Conservation (phyloP, 306 rosid species). For the Fagus sylvatica region DNA sequence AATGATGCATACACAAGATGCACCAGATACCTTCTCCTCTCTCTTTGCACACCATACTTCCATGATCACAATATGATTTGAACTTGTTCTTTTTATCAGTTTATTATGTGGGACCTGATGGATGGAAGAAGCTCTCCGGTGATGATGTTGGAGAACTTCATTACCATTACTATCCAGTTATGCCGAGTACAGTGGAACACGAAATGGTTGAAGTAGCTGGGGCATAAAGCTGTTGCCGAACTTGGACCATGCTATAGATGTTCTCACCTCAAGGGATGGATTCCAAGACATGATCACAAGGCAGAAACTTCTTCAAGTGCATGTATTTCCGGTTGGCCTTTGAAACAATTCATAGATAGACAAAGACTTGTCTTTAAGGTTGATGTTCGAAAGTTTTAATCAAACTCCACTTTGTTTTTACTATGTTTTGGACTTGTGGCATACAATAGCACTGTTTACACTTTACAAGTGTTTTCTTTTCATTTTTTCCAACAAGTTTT, state of each 20-base stretch:
- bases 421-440: background rate
- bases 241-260: slow-evolving; percentile 14
- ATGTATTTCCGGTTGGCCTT: background rate
- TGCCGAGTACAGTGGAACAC: slow-evolving; percentile 50
- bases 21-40: no score
- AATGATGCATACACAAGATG: no score
- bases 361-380: slow-evolving; percentile 6
- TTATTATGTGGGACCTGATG: slow-evolving; percentile 76
- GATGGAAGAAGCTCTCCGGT: slow-evolving; percentile 91
- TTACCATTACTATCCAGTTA: no score
- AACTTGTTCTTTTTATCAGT: slow-evolving; percentile 39
- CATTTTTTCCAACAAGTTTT: no score
- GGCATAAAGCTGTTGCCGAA: slow-evolving; percentile 35
- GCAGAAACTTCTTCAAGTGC: background rate
- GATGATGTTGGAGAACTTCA: slow-evolving; percentile 16
- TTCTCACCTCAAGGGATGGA: background rate
- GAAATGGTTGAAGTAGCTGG: slow-evolving; percentile 87
- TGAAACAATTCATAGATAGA: background rate
- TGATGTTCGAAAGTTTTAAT: background rate
- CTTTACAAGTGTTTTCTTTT: no score
- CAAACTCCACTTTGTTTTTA: background rate
- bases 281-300: background rate
- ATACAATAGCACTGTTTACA: no score
- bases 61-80: slow-evolving; percentile 1
- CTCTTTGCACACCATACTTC: background rate